Percentiles rank a stretch among this genome's conserved stretches.
These are phyloP conservation scores for Carex scoparia DNA, from an alignment of 176 grass and related monocot genomes.

Conservation along the genomic window DNA sequence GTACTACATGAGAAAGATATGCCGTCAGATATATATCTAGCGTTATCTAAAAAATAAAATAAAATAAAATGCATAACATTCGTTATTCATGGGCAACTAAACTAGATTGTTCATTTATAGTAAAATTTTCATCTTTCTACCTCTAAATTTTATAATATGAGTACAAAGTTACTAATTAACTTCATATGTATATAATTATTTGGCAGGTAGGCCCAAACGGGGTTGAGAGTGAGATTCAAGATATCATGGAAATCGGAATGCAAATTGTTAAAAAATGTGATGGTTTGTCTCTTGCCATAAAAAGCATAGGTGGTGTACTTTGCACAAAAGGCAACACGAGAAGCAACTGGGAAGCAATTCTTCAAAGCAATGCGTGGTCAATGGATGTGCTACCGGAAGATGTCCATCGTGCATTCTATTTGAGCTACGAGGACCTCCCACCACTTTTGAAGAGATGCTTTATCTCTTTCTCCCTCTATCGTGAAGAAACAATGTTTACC, in stretches of 20 bases:
- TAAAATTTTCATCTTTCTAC: too few relatives aligned
- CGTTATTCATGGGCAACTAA: too few relatives aligned
- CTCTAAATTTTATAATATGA: too few relatives aligned
- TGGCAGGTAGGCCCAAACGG: constrained; percentile 13
- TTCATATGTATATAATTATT: neutral
- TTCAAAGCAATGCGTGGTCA: constrained; percentile 13
- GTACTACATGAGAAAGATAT: too few relatives aligned
- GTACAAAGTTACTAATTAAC: too few relatives aligned
- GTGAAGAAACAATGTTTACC: neutral
- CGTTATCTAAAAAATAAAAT: too few relatives aligned
- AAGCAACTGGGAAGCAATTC: constrained; percentile 15
- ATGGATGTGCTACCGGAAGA: constrained; percentile 16
- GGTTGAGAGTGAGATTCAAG: neutral
- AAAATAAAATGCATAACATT: too few relatives aligned
- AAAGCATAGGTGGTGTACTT: neutral
- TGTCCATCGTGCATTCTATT: constrained; percentile 18
- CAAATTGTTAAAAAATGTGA: constrained; percentile 33
- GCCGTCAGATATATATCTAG: too few relatives aligned
- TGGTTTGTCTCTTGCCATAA: constrained; percentile 30
- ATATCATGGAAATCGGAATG: constrained; percentile 23
- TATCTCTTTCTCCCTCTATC: constrained; percentile 23
- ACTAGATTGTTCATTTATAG: too few relatives aligned
- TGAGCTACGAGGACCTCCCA: constrained; percentile 26
- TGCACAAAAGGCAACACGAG: neutral
- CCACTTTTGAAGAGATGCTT: constrained; percentile 36